Evolutionary conservation across 371 early-diverging fungal genomes (phyloP), one percentile per base, ranked within the genome.

Genomic region (Smittium mucronatum): DNA sequence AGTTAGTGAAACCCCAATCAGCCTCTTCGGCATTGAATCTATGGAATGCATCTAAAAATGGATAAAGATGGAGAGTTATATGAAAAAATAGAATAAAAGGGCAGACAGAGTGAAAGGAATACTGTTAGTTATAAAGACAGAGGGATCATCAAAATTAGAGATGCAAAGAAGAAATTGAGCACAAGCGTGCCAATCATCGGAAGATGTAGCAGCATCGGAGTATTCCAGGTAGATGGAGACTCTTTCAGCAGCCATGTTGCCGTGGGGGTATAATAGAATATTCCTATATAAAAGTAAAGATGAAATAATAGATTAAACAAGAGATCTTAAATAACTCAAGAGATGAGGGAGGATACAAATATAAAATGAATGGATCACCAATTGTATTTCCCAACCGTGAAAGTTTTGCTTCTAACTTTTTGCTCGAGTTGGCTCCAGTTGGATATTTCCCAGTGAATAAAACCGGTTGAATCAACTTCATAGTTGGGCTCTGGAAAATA

Each of bases 1-100:
- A 88, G 66, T 84, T 85, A 59, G 91, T 92, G 76, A 96, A 97
- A 0, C 97, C 97, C 97, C 97, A 96, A 79, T 97, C 98, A 0
- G 90, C 77, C 74, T 94, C 94, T 2, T 86, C 87, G 1, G 85
- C 79, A 32, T 82, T 84, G 76, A 91, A 97, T 67, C 98, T 85
- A 78, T 95, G 95, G 59, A 86, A 82, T 16, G 95, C 88, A 72
- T 71, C 89, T 72, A 84, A 87, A 15, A 21, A 21, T 5, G 21
- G 21, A 21, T 11, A 47, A 47, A 21, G 21, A 47, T 11, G 21
- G 5, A 11, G 21, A 21, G 5, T 11, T 5, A 47, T 47, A 21
- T 47, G 47, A 11, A 47, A 11, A 47, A 21, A 47, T 5, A 47
- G 21, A 47, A 47, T 5, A 47, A 21, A 47, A 21, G 47, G 47